Percentiles rank a stretch among this genome's conserved stretches.
Conservation (phyloP, 2,329 filamentous ascomycete genomes). For the Sclerotinia spermophila region DNA sequence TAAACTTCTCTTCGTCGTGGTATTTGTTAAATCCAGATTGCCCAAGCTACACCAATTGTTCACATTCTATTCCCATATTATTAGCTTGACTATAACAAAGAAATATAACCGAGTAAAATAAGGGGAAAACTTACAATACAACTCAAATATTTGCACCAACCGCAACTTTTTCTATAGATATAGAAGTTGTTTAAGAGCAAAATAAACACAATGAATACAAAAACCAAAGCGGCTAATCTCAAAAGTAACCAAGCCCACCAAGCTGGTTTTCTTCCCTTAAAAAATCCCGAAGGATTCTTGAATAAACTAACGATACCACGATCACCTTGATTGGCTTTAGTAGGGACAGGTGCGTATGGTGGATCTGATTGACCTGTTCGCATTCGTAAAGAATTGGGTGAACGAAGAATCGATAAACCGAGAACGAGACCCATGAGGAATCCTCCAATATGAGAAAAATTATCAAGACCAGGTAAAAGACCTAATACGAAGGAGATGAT, state of each 20-base stretch:
- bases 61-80: slow-evolving; percentile 65
- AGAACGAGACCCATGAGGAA: slow-evolving; percentile 89
- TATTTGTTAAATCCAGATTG: slow-evolving; percentile 28
- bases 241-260: slow-evolving; percentile 99
- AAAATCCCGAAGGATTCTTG: slow-evolving; percentile 70
- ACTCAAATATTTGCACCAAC: slow-evolving; percentile 93
- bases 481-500: slow-evolving; percentile 89
- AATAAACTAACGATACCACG: slow-evolving; percentile 44
- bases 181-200: slow-evolving; percentile 91
- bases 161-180: slow-evolving; percentile 68
- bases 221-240: slow-evolving; percentile 70
- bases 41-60: slow-evolving; percentile 61
- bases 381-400: slow-evolving; percentile 73
- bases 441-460: slow-evolving; percentile 95
- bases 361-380: slow-evolving; percentile 66
- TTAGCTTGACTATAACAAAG: not conserved
- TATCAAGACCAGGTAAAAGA: slow-evolving; percentile 87
- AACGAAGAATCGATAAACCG: slow-evolving; percentile 83
- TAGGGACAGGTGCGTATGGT: slow-evolving; percentile 66
- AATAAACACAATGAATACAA: slow-evolving; percentile 82
- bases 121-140: slow-evolving; percentile 68
- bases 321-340: slow-evolving; percentile 31
- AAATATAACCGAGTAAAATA: not conserved
- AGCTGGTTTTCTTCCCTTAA: slow-evolving; percentile 84
- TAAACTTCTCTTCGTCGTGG: slow-evolving; percentile 28